Conservation (phyloP, 2,329 filamentous ascomycete species). For the Triangularia verruculosa region DNA sequence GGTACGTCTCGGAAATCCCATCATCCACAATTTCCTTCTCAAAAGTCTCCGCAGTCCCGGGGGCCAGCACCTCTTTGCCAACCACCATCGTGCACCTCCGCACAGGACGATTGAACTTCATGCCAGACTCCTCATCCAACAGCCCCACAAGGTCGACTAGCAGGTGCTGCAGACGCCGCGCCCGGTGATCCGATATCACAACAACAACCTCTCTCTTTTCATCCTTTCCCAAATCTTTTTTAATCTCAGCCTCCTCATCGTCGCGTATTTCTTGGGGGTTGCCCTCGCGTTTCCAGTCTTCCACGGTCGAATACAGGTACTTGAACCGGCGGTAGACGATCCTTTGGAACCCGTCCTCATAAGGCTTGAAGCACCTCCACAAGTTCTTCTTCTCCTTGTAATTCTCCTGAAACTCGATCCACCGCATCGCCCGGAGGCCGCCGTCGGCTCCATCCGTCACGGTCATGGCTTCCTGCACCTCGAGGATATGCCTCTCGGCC, state of each 20-base stretch:
- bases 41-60: not conserved
- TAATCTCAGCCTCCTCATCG: not conserved
- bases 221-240: not conserved
- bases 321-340: slow-evolving; percentile 13
- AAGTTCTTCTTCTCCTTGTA: not conserved
- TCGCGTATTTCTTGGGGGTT: not conserved
- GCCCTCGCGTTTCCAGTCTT: not conserved
- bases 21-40: not conserved
- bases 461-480: slow-evolving; percentile 10
- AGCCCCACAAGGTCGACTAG: slow-evolving; percentile 6
- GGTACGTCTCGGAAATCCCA: too few relatives aligned
- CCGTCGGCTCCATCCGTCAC: not conserved
- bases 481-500: slow-evolving; percentile 4
- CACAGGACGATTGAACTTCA: slow-evolving; percentile 11
- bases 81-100: slow-evolving; percentile 11
- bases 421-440: slow-evolving; percentile 5
- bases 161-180: slow-evolving; percentile 1
- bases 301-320: slow-evolving; percentile 4
- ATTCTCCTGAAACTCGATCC: slow-evolving; percentile 3
- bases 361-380: not conserved
- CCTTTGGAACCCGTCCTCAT: slow-evolving; percentile 3
- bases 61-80: not conserved
- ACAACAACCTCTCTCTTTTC: not conserved
- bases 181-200: slow-evolving; percentile 11
- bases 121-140: slow-evolving; percentile 6